Base-by-base conservation (phyloP, 1,139 yeast genomes). In the Yamadazyma mexicana region DNA sequence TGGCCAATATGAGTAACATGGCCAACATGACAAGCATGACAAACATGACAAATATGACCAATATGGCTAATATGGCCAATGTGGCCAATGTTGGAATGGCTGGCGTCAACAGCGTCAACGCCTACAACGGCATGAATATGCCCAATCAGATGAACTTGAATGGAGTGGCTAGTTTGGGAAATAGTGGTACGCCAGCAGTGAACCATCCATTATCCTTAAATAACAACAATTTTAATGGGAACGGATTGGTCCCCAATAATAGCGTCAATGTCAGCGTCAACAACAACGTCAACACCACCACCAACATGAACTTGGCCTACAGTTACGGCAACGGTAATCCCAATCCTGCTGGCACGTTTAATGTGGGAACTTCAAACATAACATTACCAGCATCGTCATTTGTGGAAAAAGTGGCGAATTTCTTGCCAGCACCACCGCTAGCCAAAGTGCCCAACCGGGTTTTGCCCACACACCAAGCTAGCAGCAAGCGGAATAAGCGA, bases 401-500 rank as follows among this genome's bases (percentile, higher is more conserved):
- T 31, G 17, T 46, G 15, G 48, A 45, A 6, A 43, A 37, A 22
- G 23, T 47, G 3, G 5, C 39, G 6, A 12, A 35, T 4, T 50
- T 59, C 11, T 55, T 70, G 32, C 77, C 78, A 1, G 55, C 43
- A 37, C 77, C 69, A 17, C 79, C 73, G 17, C 61, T 60, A 41
- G 49, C 59, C 2, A 58, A 55, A 43, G 65, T 60, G 35, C 60
- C 61, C 4, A 55, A 57, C 7, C 54, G 72, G 23, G 70, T 69
- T 0, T 67, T 64, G 28, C 49, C 60, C 29, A 50, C 51, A 22
- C 45, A 51, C 24, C 40, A 39, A 26, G 40, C 55, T 17, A 59
- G 66, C 14, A 73, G 72, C 25, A 78, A 77, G 40, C 61, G 86
- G 33, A 69, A 77, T 10, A 77, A 76, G 50, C 66, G 87, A 38